phyloP scores from a whole-genome alignment of 768 basidiomycete species.

The Boletus bicolor region DNA sequence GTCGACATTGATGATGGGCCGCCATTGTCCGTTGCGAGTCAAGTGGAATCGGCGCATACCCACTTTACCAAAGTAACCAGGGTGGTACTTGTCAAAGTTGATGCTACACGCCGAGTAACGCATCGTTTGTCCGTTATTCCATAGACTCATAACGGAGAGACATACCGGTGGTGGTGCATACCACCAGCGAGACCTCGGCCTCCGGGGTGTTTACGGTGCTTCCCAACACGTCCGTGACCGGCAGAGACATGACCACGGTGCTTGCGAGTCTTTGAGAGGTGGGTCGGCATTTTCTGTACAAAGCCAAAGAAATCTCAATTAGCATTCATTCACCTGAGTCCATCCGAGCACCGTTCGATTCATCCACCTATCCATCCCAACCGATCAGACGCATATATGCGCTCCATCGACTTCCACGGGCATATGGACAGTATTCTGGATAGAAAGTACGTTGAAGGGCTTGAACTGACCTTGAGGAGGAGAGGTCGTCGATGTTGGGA shows the following conservation, averaged over 20 bases:
- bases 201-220: constrained; percentile 99
- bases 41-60: constrained; percentile 99
- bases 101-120: constrained; percentile 47
- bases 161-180: constrained; percentile 96
- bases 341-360: constrained; percentile 35
- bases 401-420: constrained; percentile 13
- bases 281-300: constrained; percentile 83
- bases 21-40: constrained; percentile 87
- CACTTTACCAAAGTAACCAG: constrained; percentile 99
- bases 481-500: constrained; percentile 42
- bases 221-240: constrained; percentile 99
- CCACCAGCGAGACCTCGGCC: constrained; percentile 99
- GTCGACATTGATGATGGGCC: constrained; percentile 98
- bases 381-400: constrained; percentile 14
- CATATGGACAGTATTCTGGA: constrained; percentile 12
- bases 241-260: constrained; percentile 99
- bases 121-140: not conserved
- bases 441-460: constrained; percentile 20
- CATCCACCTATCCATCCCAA: constrained; percentile 52
- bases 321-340: constrained; percentile 19
- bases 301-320: constrained; percentile 14
- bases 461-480: constrained; percentile 64
- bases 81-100: constrained; percentile 99
- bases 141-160: constrained; percentile 12
- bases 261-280: constrained; percentile 95